phyloP scores from a whole-genome alignment of 1,284 basidiomycete genomes.

The Earliella scabrosa region DNA sequence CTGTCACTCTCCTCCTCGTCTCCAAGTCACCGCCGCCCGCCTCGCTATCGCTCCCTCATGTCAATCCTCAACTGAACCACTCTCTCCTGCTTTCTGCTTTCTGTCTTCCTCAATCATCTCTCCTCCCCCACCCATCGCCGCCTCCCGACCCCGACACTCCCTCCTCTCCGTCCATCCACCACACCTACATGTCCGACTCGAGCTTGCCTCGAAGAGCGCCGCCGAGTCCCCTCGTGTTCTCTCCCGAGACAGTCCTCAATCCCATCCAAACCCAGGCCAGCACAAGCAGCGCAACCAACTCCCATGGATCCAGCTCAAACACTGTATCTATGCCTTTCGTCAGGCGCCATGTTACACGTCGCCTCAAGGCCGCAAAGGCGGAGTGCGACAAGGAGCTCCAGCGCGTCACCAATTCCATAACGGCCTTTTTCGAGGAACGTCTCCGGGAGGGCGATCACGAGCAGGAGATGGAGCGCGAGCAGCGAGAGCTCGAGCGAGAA shows the following conservation, averaged over 20 bases:
- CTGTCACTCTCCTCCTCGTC: constrained; percentile 23
- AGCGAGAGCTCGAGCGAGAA: constrained; percentile 52
- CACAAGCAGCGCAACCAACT: constrained; percentile 33
- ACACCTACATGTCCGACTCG: constrained; percentile 63
- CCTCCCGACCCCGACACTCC: constrained; percentile 17
- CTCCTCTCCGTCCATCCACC: constrained; percentile 22
- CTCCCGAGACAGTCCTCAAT: constrained; percentile 65
- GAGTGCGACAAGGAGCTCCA: constrained; percentile 95
- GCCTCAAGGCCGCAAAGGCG: constrained; percentile 92
- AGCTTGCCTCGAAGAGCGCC: constrained; percentile 64
- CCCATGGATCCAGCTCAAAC: constrained; percentile 60
- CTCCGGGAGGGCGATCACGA: constrained; percentile 76
- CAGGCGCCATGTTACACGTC: constrained; percentile 89
- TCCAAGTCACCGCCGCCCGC: constrained; percentile 31
- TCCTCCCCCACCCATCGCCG: constrained; percentile 20
- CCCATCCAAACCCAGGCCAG: constrained; percentile 45
- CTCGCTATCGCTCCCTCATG: constrained; percentile 36
- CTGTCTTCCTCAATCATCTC: constrained; percentile 21
- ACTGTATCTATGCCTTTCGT: constrained; percentile 92
- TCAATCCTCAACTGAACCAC: constrained; percentile 22
- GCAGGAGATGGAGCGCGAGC: constrained; percentile 63
- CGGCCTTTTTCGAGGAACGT: constrained; percentile 90
- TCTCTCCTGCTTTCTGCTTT: constrained; percentile 25
- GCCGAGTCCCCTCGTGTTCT: constrained; percentile 78
- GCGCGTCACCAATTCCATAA: constrained; percentile 92